phyloP scores from a whole-genome alignment of 2,329 filamentous ascomycete species.

The Lojkania enalia region DNA sequence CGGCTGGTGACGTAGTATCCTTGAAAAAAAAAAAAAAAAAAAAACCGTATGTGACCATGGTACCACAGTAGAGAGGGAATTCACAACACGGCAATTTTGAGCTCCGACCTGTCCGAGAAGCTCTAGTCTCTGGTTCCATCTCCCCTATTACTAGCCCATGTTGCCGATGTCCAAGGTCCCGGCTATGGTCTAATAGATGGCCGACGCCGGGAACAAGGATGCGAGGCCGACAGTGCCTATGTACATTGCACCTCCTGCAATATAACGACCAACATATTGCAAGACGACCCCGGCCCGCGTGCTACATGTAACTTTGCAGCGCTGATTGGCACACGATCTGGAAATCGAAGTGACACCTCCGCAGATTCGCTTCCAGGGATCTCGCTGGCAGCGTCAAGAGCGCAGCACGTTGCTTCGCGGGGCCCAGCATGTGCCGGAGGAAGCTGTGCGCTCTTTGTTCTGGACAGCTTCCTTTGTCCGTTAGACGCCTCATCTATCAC shows the following conservation, averaged over 20 bases:
- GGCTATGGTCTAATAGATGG: no score
- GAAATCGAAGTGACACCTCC: slow-evolving; percentile 5
- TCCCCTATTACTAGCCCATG: no score
- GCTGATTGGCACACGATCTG: slow-evolving; percentile 18
- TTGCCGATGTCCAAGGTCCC: no score
- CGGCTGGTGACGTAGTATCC: no score
- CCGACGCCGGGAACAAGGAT: no score
- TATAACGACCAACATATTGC: slow-evolving; percentile 11
- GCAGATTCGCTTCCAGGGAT: background rate
- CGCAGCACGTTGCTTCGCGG: background rate
- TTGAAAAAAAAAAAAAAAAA: no score
- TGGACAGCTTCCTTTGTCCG: slow-evolving; percentile 14
- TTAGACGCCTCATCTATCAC: slow-evolving; percentile 7
- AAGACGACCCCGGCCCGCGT: slow-evolving; percentile 10
- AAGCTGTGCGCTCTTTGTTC: slow-evolving; percentile 1
- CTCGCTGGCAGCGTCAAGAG: background rate
- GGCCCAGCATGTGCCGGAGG: background rate
- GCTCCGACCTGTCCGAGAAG: no score
- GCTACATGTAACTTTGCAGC: slow-evolving; percentile 11
- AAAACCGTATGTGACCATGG: no score
- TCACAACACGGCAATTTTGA: no score
- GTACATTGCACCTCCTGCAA: background rate
- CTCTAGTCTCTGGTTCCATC: no score
- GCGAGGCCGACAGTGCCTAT: background rate
- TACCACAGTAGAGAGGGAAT: no score